Evolutionary conservation across 2,329 filamentous ascomycete genomes (phyloP), one percentile per base, ranked within the genome.

Genomic region (Aureobasidium namibiae): DNA sequence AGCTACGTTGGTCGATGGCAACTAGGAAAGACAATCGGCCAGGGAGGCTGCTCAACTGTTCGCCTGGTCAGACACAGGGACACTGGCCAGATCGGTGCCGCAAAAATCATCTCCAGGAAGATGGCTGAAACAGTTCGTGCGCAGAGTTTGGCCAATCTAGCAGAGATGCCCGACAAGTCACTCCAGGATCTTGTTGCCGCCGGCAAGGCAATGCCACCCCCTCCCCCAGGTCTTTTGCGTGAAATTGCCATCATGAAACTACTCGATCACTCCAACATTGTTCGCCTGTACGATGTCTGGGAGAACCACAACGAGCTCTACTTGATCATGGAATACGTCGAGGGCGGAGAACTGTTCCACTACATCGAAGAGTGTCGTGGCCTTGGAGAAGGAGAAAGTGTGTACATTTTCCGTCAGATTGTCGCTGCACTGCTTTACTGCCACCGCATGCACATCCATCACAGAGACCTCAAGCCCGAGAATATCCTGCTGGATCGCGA

Each of bases 181-280:
- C 69, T 73, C 16, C 56, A 75, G 78, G 58, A 82, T 79, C 48
- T 74, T n/a, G 68, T 69, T 31, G 76, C 80, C 36, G 78, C 82
- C 53, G 84, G 85, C 41, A 80, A 87, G 61, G 82, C 85, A 57
- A 91, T 95, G 70, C 61, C 62, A 13, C 62, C 62, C 10, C 62
- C 62, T 46, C 92, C 92, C 1, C 85, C 92, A 67, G 89, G 91
- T 1, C 88, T 99, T 62, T 92, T 97, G 74, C 83, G 94, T 58
- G 94, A 99, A 70, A 92, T 99, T 41, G 91, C 92, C 33, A 95
- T 99, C 66, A 90, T 99, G 82, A 97, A 96, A 75, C 81, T 97
- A 60, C 89, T 97, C 62, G 87, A 96, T 68, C 94, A 99, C 74
- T 89, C 88, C 6, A 94, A 97, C 71, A 92, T 97, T 67, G 92